Percentiles rank a stretch among this genome's conserved stretches.
Conservation (phyloP, 2,329 filamentous ascomycete genomes). For the Paracorniculantispora psalliotae region DNA sequence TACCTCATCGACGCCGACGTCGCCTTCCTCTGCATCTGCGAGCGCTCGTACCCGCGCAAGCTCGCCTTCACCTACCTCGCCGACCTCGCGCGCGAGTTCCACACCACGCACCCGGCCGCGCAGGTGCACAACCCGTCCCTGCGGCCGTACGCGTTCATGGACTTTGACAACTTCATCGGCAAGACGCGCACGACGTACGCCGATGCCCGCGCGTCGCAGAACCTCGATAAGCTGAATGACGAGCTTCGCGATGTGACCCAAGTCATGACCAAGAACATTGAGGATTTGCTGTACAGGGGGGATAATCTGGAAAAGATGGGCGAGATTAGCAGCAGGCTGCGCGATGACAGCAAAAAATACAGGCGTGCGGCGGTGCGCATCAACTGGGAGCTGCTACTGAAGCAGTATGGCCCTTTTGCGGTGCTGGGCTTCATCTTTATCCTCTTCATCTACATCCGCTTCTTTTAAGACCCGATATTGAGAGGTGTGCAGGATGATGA, state of each 20-base stretch:
- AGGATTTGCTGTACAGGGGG: slow-evolving; percentile 90
- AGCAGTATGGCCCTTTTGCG: slow-evolving; percentile 93
- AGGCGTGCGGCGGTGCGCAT: slow-evolving; percentile 86
- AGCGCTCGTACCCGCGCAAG: slow-evolving; percentile 91
- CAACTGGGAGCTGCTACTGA: slow-evolving; percentile 94
- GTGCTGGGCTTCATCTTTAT: slow-evolving; percentile 77
- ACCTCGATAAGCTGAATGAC: slow-evolving; percentile 92
- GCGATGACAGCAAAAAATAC: slow-evolving; percentile 94
- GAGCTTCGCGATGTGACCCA: slow-evolving; percentile 97
- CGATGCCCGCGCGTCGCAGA: slow-evolving; percentile 83
- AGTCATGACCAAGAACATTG: slow-evolving; percentile 99
- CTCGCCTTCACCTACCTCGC: slow-evolving; percentile 97
- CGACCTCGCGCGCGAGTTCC: slow-evolving; percentile 87
- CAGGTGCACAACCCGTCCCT: slow-evolving; percentile 71
- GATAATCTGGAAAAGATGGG: slow-evolving; percentile 96
- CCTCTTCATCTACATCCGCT: slow-evolving; percentile 86
- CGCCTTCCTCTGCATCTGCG: slow-evolving; percentile 90
- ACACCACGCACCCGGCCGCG: slow-evolving; percentile 68
- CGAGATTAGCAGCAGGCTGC: slow-evolving; percentile 78
- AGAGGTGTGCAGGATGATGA: neutral
- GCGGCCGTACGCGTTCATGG: slow-evolving; percentile 93
- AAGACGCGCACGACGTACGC: slow-evolving; percentile 92
- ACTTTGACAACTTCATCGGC: slow-evolving; percentile 95
- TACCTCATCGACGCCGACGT: slow-evolving; percentile 81
- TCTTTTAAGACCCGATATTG: slow-evolving; percentile 57